phyloP scores from a whole-genome alignment of 2,329 filamentous ascomycete genomes.

The Aspergillus uvarum region DNA sequence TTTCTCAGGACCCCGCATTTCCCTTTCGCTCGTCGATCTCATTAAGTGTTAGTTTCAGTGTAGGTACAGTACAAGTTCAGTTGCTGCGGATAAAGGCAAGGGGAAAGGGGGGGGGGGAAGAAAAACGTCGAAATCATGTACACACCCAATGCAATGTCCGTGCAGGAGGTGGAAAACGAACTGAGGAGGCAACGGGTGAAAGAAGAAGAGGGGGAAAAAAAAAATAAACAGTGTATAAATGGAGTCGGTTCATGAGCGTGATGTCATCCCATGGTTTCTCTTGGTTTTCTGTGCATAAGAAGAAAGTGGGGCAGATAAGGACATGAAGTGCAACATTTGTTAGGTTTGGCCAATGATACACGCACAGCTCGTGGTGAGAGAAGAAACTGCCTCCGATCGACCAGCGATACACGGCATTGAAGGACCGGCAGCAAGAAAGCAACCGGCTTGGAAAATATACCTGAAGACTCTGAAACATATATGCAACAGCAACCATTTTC shows the following conservation, averaged over 20 bases:
- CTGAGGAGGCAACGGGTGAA: not conserved
- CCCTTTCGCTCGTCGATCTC: slow-evolving; percentile 23
- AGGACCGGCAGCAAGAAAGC: slow-evolving; percentile 38
- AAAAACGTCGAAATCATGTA: not conserved
- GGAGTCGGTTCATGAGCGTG: not conserved
- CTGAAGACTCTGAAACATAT: slow-evolving; percentile 10
- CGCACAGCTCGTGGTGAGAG: slow-evolving; percentile 13
- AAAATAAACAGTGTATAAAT: not conserved
- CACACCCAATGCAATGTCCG: not conserved
- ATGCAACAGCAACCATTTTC: slow-evolving; percentile 12
- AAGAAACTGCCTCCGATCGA: slow-evolving; percentile 15
- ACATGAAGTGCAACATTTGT: slow-evolving; percentile 7
- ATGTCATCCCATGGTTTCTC: not conserved
- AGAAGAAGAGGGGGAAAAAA: slow-evolving; percentile 2
- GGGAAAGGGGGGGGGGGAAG: not conserved
- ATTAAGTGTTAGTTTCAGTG: slow-evolving; percentile 10
- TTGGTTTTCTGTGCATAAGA: slow-evolving; percentile 10
- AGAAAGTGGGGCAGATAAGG: slow-evolving; percentile 4
- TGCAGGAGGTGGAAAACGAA: not conserved
- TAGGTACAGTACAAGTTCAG: slow-evolving; percentile 14
- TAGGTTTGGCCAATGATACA: slow-evolving; percentile 15
- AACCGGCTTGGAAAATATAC: slow-evolving; percentile 13
- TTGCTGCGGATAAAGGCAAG: slow-evolving; percentile 4
- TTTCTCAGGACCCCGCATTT: not conserved
- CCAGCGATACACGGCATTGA: slow-evolving; percentile 24